These are phyloP conservation scores for Gilbertella persicaria DNA, from an alignment of 371 early-diverging fungal genomes.

Conservation along the genomic window DNA sequence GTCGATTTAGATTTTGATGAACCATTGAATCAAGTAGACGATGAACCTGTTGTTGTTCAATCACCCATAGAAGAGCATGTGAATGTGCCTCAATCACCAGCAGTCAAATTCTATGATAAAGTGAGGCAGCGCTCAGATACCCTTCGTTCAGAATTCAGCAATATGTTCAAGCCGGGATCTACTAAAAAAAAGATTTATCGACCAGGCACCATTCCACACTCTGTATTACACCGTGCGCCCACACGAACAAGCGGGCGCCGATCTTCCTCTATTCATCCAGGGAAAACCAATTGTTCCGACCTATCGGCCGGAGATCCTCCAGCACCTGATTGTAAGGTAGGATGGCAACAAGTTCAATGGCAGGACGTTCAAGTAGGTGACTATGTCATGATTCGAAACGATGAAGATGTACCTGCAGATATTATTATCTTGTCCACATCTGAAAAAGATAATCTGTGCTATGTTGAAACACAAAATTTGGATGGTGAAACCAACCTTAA, in stretches of 20 bases:
- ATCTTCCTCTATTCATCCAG: conserved; percentile 29
- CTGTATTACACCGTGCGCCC: conserved; percentile 40
- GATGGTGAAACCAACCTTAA: conserved; percentile 91
- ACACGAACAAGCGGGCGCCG: conserved; percentile 20
- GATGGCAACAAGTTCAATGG: conserved; percentile 61
- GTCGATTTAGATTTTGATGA: conserved; percentile 11
- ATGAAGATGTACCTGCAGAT: conserved; percentile 94
- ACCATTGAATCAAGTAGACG: conserved; percentile 14
- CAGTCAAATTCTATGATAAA: conserved; percentile 9
- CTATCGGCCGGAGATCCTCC: conserved; percentile 29
- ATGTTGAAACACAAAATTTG: conserved; percentile 82
- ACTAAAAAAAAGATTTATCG: conserved; percentile 31
- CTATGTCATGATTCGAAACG: conserved; percentile 79
- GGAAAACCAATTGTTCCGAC: conserved; percentile 26
- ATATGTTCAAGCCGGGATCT: conserved; percentile 24
- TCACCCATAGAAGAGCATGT: background rate
- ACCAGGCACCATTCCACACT: conserved; percentile 45
- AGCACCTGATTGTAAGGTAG: conserved; percentile 26
- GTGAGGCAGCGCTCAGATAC: conserved; percentile 32
- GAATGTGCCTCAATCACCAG: background rate
- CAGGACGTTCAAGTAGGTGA: conserved; percentile 91
- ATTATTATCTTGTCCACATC: conserved; percentile 68
- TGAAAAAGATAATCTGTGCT: conserved; percentile 65
- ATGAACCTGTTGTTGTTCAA: background rate
- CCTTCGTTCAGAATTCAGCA: conserved; percentile 33